A percentile compares a stretch with the other conserved stretches of the same genome.
Conservation (phyloP, 768 basidiomycete genomes). For the Gloeophyllum trabeum region DNA sequence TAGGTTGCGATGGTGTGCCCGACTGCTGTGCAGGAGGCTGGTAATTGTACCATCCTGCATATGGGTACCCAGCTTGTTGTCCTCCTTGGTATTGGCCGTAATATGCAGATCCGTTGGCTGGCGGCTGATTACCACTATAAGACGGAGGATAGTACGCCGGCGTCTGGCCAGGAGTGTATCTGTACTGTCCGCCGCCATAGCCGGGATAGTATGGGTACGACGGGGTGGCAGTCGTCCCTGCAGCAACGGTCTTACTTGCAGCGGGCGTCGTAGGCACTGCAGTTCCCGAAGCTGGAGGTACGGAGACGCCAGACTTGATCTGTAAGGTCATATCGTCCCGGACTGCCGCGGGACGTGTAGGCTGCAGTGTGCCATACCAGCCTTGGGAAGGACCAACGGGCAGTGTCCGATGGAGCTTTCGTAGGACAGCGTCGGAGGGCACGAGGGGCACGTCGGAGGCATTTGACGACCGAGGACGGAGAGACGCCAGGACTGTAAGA, state of each 20-base stretch:
- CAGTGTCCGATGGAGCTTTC: slow-evolving; percentile 59
- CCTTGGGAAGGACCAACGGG: slow-evolving; percentile 47
- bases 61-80: slow-evolving; percentile 24
- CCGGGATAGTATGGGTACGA: slow-evolving; percentile 12
- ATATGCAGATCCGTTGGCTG: slow-evolving; percentile 12
- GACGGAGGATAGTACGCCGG: slow-evolving; percentile 18
- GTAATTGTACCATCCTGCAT: slow-evolving; percentile 32
- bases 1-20: slow-evolving; percentile 13
- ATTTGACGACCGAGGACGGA: slow-evolving; percentile 52
- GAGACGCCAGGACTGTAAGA: slow-evolving; percentile 50
- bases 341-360: slow-evolving; percentile 44
- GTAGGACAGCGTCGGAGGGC: slow-evolving; percentile 56
- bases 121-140: slow-evolving; percentile 17
- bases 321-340: slow-evolving; percentile 69
- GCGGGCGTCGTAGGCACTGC: slow-evolving; percentile 18
- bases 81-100: slow-evolving; percentile 27
- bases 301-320: slow-evolving; percentile 27
- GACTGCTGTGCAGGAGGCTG: slow-evolving; percentile 35
- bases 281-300: slow-evolving; percentile 10
- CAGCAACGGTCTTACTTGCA: slow-evolving; percentile 18
- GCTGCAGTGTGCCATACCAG: slow-evolving; percentile 67
- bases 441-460: slow-evolving; percentile 31
- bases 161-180: slow-evolving; percentile 27
- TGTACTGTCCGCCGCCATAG: slow-evolving; percentile 18
- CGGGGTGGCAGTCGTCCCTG: slow-evolving; percentile 13